Evolutionary conservation across 495 filamentous ascomycete species (phyloP).

Genomic region (Neurospora intermedia): DNA sequence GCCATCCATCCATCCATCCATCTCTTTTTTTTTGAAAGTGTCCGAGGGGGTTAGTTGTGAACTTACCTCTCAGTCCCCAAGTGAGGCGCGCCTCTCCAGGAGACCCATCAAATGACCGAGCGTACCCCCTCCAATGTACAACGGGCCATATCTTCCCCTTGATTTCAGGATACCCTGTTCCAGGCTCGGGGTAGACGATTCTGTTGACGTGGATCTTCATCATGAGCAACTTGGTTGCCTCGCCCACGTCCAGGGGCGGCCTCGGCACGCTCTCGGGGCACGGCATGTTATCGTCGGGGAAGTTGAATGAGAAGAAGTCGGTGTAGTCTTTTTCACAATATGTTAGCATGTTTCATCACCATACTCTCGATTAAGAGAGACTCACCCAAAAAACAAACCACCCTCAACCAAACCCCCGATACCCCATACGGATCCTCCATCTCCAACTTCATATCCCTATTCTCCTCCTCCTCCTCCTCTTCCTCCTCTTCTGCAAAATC

Average conservation of each 20-base stretch:
- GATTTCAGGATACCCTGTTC: slow-evolving; percentile 4
- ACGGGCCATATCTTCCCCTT: slow-evolving; percentile 44
- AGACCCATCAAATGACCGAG: slow-evolving; percentile 40
- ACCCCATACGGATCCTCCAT: slow-evolving; percentile 48
- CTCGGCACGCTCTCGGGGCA: slow-evolving; percentile 31
- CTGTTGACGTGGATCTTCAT: slow-evolving; percentile 46
- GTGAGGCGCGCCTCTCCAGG: slow-evolving; percentile 50
- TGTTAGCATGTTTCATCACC: not conserved
- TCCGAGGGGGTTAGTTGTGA: slow-evolving; percentile 17
- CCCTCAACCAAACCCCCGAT: slow-evolving; percentile 47
- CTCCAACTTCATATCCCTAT: slow-evolving; percentile 19
- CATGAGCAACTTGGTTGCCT: slow-evolving; percentile 53
- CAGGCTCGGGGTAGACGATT: slow-evolving; percentile 35
- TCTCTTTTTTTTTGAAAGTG: no score
- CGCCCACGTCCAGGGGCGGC: slow-evolving; percentile 38
- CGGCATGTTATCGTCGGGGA: slow-evolving; percentile 19
- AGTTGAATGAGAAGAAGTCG: slow-evolving; percentile 55
- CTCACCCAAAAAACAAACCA: slow-evolving; percentile 40
- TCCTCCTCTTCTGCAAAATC: not conserved
- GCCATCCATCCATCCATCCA: no score
- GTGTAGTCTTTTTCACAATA: slow-evolving; percentile 36
- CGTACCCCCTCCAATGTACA: slow-evolving; percentile 47
- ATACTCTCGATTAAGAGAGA: not conserved
- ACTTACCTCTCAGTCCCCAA: slow-evolving; percentile 36
- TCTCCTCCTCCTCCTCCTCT: not conserved